Conservation (phyloP, 1,284 basidiomycete species). For the Microbotryomycetes sp. region DNA sequence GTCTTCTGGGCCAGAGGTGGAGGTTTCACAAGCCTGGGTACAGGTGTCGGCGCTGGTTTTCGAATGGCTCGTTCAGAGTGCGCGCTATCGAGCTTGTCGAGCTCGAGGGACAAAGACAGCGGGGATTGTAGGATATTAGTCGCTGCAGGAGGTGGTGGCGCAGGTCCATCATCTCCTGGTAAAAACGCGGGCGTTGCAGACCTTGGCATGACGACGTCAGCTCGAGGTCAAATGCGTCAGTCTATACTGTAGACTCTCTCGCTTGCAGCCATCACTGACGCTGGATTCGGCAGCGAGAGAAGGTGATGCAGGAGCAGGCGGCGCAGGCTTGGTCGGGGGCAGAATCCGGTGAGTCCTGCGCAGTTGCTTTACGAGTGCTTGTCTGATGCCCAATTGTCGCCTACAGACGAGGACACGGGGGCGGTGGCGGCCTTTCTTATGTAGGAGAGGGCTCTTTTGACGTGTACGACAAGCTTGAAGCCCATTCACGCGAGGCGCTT, state of each 20-base stretch:
- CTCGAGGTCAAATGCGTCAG: neutral
- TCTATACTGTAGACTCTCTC: too few species aligned
- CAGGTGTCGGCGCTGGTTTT: neutral
- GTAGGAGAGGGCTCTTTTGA: neutral
- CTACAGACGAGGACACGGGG: neutral
- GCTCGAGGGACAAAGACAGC: neutral
- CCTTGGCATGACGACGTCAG: neutral
- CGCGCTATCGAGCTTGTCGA: neutral
- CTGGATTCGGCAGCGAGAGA: neutral
- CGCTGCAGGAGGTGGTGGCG: neutral
- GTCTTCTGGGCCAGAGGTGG: neutral
- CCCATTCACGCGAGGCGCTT: neutral
- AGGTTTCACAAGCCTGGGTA: neutral
- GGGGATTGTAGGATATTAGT: neutral
- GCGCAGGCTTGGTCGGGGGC: neutral
- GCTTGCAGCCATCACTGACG: too few species aligned
- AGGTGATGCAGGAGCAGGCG: neutral
- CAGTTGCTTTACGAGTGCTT: too few species aligned
- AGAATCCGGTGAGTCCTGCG: neutral
- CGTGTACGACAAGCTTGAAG: neutral
- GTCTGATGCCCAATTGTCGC: too few species aligned
- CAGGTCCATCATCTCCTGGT: neutral
- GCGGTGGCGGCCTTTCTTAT: neutral
- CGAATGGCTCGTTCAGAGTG: neutral
- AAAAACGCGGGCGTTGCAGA: neutral